Conservation (phyloP, 73 alveolate species). For the Paramecium sexaurelia region DNA sequence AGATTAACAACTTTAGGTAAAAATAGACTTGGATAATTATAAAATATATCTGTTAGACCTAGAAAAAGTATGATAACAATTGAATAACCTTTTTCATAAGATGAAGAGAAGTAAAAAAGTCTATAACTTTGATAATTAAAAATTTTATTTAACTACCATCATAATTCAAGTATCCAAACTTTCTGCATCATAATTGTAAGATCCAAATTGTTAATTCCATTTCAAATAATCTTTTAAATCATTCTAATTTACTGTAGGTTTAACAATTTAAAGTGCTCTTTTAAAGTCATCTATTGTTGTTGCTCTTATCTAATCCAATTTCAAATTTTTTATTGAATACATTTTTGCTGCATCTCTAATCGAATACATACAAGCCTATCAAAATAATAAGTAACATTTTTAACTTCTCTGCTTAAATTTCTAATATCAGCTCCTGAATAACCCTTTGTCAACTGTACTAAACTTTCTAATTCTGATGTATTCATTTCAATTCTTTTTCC, state of each 20-base stretch:
- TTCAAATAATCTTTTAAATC: constrained; percentile 85
- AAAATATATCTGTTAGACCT: constrained; percentile 22
- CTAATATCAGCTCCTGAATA: constrained; percentile 96
- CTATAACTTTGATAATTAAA: background rate
- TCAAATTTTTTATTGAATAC: constrained; percentile 76
- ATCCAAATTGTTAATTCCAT: constrained; percentile 95
- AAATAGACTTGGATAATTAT: background rate
- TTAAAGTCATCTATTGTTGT: constrained; percentile 84
- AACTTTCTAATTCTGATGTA: constrained; percentile 71
- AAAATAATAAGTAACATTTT: too few species aligned
- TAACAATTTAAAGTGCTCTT: constrained; percentile 85
- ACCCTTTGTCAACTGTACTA: constrained; percentile 92
- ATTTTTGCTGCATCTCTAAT: constrained; percentile 76
- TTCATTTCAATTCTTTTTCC: constrained; percentile 55
- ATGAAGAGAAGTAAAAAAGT: background rate
- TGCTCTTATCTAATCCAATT: constrained; percentile 82
- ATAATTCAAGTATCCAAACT: constrained; percentile 71
- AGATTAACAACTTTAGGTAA: constrained; percentile 1
- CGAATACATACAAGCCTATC: constrained; percentile 92
- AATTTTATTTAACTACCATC: background rate
- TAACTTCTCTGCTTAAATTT: constrained; percentile 76
- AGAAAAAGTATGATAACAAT: constrained; percentile 12
- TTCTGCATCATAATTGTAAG: constrained; percentile 78
- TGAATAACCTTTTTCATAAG: background rate
- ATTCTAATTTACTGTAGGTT: constrained; percentile 91